These are phyloP conservation scores for Colletotrichum kahawae DNA, from an alignment of 2,329 filamentous ascomycete genomes.

Conservation along the genomic window DNA sequence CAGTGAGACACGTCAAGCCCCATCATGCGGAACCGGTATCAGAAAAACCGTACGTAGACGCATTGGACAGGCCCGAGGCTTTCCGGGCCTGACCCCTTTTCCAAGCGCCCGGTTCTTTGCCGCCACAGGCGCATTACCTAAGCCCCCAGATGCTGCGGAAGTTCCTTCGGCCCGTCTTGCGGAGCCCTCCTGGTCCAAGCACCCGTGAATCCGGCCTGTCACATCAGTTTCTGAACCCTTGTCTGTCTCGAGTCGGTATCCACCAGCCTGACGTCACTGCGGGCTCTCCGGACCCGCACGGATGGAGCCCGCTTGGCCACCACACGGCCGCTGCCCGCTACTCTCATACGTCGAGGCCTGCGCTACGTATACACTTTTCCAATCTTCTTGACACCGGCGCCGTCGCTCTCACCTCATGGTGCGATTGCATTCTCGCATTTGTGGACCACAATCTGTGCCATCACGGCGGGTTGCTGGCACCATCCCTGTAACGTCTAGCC, in stretches of 20 bases:
- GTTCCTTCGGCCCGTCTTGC: slow-evolving; percentile 10
- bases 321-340: background rate
- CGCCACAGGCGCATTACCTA: background rate
- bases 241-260: background rate
- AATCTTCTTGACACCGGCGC: background rate
- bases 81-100: slow-evolving; percentile 3
- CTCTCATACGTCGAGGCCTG: background rate
- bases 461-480: background rate
- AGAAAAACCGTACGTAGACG: background rate
- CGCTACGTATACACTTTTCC: background rate
- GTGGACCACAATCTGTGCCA: background rate
- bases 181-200: background rate
- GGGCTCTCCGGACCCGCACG: background rate
- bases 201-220: background rate
- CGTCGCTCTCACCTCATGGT: background rate
- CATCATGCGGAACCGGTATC: background rate
- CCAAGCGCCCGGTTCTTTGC: background rate
- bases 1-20: background rate
- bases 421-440: slow-evolving; percentile 12
- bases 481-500: background rate
- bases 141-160: background rate
- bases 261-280: slow-evolving; percentile 4
- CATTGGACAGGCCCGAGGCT: background rate
- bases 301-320: background rate
- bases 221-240: background rate